These are phyloP conservation scores for Heliocybe sulcata DNA, from an alignment of 1,284 basidiomycete species.

Conservation along the genomic window DNA sequence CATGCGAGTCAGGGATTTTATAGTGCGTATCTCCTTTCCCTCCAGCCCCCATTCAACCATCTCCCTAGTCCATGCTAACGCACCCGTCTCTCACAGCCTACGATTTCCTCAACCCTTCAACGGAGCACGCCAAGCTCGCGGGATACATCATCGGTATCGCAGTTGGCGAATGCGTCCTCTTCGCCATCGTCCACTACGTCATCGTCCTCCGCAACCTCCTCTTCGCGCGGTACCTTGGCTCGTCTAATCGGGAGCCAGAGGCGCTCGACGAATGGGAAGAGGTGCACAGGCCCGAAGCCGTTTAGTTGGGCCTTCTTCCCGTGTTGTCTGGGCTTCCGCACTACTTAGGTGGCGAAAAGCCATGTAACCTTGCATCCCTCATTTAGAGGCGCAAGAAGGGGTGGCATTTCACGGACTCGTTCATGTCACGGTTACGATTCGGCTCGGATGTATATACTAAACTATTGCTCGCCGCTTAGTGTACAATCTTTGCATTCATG, in stretches of 20 bases:
- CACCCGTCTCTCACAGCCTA: constrained; percentile 28
- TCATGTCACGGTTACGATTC: too few species aligned
- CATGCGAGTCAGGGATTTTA: constrained; percentile 53
- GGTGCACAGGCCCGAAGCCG: constrained; percentile 9
- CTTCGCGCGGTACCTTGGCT: constrained; percentile 2
- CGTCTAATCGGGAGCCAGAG: constrained; percentile 1
- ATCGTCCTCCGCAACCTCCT: constrained; percentile 11
- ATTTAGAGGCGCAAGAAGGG: too few species aligned
- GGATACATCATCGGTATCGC: constrained; percentile 32
- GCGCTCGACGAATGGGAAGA: constrained; percentile 16
- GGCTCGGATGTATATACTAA: too few species aligned
- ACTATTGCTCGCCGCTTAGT: too few species aligned
- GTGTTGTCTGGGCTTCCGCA: too few species aligned
- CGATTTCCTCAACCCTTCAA: constrained; percentile 33
- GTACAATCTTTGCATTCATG: too few species aligned
- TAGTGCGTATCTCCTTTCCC: constrained; percentile 30
- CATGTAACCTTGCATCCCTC: too few species aligned
- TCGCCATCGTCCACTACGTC: constrained; percentile 15
- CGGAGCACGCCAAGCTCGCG: constrained; percentile 27
- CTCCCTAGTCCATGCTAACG: constrained; percentile 1
- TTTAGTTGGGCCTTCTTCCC: too few species aligned
- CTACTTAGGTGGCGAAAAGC: too few species aligned
- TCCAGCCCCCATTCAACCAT: constrained; percentile 1
- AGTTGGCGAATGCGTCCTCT: constrained; percentile 15
- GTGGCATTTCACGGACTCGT: too few species aligned